Conservation (phyloP, 306 rosid species). For the Castanea mollissima region DNA sequence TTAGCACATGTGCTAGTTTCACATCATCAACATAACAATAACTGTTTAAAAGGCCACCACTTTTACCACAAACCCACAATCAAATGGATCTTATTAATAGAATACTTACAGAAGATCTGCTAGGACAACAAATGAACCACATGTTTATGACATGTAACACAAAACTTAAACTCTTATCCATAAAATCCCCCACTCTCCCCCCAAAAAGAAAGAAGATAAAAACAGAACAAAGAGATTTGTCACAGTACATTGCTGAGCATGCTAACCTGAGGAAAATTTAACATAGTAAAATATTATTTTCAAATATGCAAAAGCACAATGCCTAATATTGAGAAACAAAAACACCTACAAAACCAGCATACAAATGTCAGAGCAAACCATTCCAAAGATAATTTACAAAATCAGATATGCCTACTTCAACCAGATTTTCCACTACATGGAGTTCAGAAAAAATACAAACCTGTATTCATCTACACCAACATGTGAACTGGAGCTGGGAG, state of each 20-base stretch:
- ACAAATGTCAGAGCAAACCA: not conserved
- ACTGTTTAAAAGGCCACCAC: not conserved
- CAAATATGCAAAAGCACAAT: not conserved
- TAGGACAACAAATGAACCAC: not conserved
- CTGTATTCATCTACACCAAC: slow-evolving; percentile 70
- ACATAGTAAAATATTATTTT: not conserved
- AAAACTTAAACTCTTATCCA: too few relatives aligned
- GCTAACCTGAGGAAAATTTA: not conserved
- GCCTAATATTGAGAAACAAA: not conserved
- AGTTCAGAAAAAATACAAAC: slow-evolving; percentile 22
- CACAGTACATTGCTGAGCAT: not conserved
- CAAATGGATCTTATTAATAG: not conserved
- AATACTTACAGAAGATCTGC: not conserved
- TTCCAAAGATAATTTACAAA: slow-evolving; percentile 3
- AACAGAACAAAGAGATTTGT: not conserved
- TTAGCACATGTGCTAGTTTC: not conserved
- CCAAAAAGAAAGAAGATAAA: too few relatives aligned
- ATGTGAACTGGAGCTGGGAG: slow-evolving; percentile 64
- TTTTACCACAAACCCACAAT: not conserved
- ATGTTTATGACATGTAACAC: too few relatives aligned
- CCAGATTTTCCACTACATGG: slow-evolving; percentile 12
- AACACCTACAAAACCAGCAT: not conserved
- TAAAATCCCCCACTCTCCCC: too few relatives aligned
- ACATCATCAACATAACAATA: not conserved
- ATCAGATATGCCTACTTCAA: not conserved